Conservation (phyloP, 2,329 filamentous ascomycete genomes). For the Ceratocystis huliohia region DNA sequence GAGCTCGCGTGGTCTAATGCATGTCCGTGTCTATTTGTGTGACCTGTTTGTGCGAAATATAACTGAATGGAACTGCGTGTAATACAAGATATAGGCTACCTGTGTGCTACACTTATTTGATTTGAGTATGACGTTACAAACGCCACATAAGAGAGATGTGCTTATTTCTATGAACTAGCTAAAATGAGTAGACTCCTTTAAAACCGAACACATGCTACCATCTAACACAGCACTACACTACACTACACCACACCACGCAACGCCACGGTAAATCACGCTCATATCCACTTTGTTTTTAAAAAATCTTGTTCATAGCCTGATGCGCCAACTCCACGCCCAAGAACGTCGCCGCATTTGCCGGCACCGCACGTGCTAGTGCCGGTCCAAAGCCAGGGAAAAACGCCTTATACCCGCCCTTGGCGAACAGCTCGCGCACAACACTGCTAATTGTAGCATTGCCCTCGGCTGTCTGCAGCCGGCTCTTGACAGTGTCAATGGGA, state of each 20-base stretch:
- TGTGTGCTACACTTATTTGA: neutral
- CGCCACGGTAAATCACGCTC: too few species aligned
- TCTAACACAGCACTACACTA: too few species aligned
- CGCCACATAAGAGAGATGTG: too few species aligned
- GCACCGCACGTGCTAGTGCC: slow-evolving; percentile 81
- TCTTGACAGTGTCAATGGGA: slow-evolving; percentile 95
- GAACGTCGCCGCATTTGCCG: slow-evolving; percentile 93
- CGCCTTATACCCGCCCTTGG: slow-evolving; percentile 67
- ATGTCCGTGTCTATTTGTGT: neutral
- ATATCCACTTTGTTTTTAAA: slow-evolving; percentile 30
- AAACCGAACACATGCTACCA: neutral
- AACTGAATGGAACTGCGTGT: too few species aligned
- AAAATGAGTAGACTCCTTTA: neutral
- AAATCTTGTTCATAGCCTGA: slow-evolving; percentile 66
- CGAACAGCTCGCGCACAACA: slow-evolving; percentile 73
- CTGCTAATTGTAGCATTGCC: slow-evolving; percentile 69
- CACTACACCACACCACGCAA: too few species aligned
- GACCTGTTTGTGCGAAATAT: neutral
- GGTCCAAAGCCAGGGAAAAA: slow-evolving; percentile 97
- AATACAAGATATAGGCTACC: neutral
- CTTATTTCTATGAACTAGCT: neutral
- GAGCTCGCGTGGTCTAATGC: neutral
- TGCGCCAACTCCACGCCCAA: slow-evolving; percentile 74
- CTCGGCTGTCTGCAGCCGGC: slow-evolving; percentile 78
- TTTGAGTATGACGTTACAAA: neutral